Percentiles rank a stretch among this genome's conserved stretches.
phyloP scores from a whole-genome alignment of 208 protist genomes.

The Leishmania guyanensis region DNA sequence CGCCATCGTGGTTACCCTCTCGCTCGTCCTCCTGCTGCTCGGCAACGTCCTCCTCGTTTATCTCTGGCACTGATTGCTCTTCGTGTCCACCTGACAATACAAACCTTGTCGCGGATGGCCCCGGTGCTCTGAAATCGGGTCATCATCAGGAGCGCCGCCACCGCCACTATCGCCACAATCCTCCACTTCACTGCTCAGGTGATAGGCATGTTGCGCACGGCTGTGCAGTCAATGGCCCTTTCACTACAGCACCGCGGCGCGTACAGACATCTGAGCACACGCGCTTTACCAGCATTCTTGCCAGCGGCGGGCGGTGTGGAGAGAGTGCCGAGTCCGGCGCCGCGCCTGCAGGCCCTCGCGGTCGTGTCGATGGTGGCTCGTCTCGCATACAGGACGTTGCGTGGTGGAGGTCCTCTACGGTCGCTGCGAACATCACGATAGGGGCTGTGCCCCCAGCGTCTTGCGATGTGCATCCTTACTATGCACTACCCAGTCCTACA shows the following conservation, averaged over 20 bases:
- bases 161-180: not conserved
- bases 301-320: constrained; percentile 6
- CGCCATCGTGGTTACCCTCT: not conserved
- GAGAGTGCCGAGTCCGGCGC: not conserved
- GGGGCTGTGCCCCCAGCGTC: not conserved
- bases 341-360: not conserved
- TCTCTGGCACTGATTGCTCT: not conserved
- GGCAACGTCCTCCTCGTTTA: not conserved
- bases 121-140: not conserved
- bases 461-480: constrained; percentile 6
- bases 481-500: not conserved
- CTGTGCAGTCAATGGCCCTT: not conserved
- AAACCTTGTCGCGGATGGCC: not conserved
- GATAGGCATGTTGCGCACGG: not conserved
- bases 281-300: constrained; percentile 23
- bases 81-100: not conserved
- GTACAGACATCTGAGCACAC: constrained; percentile 29
- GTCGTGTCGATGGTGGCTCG: not conserved
- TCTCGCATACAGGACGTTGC: not conserved
- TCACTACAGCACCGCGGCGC: not conserved
- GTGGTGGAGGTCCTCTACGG: constrained; percentile 2
- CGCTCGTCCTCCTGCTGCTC: not conserved
- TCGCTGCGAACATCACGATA: not conserved
- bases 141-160: not conserved
- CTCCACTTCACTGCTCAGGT: not conserved